Evolutionary conservation across 345 rosid genomes (phyloP).

Genomic region (Rhizophora apiculata): DNA sequence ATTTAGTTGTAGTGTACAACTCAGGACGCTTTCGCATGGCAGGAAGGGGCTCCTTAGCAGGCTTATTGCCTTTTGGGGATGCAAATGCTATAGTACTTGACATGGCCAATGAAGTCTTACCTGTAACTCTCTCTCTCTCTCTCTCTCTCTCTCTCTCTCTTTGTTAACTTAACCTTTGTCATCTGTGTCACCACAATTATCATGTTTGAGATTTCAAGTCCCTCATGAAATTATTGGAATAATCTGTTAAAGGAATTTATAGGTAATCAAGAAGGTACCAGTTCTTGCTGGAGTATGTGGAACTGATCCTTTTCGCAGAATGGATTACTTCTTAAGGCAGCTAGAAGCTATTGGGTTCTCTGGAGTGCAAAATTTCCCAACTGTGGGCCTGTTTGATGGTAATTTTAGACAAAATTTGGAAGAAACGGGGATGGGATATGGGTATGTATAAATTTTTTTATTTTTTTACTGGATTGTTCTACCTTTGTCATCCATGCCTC

Average conservation of each 20-base stretch:
- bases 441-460: constrained; percentile 41
- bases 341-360: constrained; percentile 78
- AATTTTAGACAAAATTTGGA: constrained; percentile 91
- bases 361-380: constrained; percentile 96
- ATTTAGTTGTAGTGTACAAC: constrained; percentile 79
- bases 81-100: constrained; percentile 86
- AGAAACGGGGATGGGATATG: constrained; percentile 98
- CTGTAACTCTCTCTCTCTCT: constrained; percentile 46
- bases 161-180: not conserved
- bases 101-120: constrained; percentile 93
- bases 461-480: constrained; percentile 6
- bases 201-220: not conserved
- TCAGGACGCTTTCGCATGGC: constrained; percentile 99
- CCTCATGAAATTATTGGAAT: not conserved
- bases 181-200: not conserved
- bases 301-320: constrained; percentile 89
- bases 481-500: constrained; percentile 2
- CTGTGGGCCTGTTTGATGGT: constrained; percentile 95
- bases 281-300: constrained; percentile 97
- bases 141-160: not conserved
- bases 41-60: constrained; percentile 95
- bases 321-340: constrained; percentile 82
- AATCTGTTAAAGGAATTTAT: constrained; percentile 7
- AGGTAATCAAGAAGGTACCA: constrained; percentile 84
- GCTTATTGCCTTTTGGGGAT: constrained; percentile 90